These are phyloP conservation scores for Otatea glauca DNA, from an alignment of 176 grass and related monocot species.

Conservation along the genomic window DNA sequence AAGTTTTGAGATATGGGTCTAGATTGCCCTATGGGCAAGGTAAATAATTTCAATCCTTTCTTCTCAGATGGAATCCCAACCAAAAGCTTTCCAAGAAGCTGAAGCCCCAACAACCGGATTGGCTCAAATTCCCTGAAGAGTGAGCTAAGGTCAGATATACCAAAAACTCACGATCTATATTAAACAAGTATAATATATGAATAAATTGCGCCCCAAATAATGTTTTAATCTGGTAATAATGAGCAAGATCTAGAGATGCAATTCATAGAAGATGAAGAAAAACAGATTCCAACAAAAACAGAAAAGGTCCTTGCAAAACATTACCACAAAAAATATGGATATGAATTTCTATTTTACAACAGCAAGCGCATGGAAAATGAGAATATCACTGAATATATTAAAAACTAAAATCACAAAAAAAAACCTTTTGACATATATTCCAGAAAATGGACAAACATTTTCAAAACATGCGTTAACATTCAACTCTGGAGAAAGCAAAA, in stretches of 20 bases:
- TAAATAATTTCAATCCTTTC: conserved; percentile 68
- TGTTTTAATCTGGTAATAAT: conserved; percentile 30
- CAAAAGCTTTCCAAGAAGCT: conserved; percentile 76
- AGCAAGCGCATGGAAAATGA: conserved; percentile 15
- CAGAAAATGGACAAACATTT: conserved; percentile 1
- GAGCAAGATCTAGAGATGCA: conserved; percentile 10
- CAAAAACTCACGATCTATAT: conserved; percentile 15
- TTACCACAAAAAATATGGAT: neutral
- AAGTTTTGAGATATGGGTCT: conserved; percentile 52
- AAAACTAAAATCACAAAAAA: neutral
- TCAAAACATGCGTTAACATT: neutral
- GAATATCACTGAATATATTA: neutral
- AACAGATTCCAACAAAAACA: neutral
- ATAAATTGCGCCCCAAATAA: neutral
- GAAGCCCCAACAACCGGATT: conserved; percentile 73
- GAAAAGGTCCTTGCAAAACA: conserved; percentile 24
- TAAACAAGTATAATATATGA: conserved; percentile 37
- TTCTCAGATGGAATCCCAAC: conserved; percentile 70
- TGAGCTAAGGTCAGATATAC: conserved; percentile 34
- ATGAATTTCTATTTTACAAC: conserved; percentile 36
- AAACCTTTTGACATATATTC: neutral
- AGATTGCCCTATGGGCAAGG: conserved; percentile 53
- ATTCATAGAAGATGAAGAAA: conserved; percentile 28
- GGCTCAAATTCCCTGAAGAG: conserved; percentile 67
- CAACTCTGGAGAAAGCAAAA: conserved; percentile 14